Base-by-base conservation (phyloP, 805 yeast species). In the Maudiozyma bulderi region DNA sequence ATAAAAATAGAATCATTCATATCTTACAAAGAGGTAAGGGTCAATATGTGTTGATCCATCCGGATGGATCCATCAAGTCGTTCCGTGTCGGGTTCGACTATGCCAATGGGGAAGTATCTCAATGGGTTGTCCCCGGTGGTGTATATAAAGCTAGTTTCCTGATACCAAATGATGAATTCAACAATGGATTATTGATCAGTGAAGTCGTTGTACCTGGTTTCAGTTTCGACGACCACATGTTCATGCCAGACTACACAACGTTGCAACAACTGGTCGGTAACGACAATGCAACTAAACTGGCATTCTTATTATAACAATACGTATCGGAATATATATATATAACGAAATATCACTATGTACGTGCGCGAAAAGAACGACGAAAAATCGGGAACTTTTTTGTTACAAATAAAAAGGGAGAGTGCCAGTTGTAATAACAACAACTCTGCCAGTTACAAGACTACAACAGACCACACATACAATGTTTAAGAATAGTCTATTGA, bases 91-190 rank as follows among this genome's bases (percentile, higher is more conserved):
- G 83, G 0, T 76, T 76, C 52, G 70, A 76, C 52, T 62, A 68
- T 35, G 59, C 61, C 0, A 62, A 62, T 10, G 80, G 80, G 6
- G 81, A 77, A 57, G 66, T 73, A 5, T 66, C 75, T 41, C 84
- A 78, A 58, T 78, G 82, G 82, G 81, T 78, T 6, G 82, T 78
- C n/a, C 81, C 80, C 9, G 80, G 81, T 1, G 81, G 75, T 10
- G 76, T 73, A 15, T 78, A 74, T 65, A 78, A 78, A 57, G 81
- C 82, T 5, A 74, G 80, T 45, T 78, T 75, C 55, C 48, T 76
- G 28, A 41, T 71, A 3, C 75, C 77, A n/a, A 57, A 67, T 40
- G 64, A 55, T 6, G 73, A 62, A 37, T 57, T 64, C 32, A 56
- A 56, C 15, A 64, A 71, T 33, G 78, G 76, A 42, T 54, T 77